Conservation (phyloP, 768 basidiomycete genomes). For the Termitomyces sp. region DNA sequence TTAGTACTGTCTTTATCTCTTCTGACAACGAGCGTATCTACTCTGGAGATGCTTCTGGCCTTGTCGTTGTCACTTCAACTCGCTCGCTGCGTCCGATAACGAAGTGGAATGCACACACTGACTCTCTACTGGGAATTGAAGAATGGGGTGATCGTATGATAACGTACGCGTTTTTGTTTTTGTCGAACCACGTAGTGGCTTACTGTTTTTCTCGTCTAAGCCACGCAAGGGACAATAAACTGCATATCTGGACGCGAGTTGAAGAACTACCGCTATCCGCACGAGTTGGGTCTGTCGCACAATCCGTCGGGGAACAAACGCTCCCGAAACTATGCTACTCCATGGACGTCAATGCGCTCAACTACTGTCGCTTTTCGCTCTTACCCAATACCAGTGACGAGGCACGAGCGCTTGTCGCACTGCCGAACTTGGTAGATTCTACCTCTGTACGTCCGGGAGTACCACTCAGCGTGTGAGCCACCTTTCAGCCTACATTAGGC, state of each 20-base stretch:
- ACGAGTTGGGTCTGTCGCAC: conserved; percentile 53
- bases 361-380: conserved; percentile 89
- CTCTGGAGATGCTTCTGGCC: conserved; percentile 81
- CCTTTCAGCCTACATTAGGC: conserved; percentile 42
- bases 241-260: conserved; percentile 68
- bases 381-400: conserved; percentile 24
- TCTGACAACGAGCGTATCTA: conserved; percentile 76
- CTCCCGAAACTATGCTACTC: conserved; percentile 57
- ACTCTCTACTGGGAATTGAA: conserved; percentile 72
- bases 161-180: conserved; percentile 57
- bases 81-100: conserved; percentile 68
- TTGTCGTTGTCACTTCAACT: conserved; percentile 74
- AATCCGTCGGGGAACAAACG: conserved; percentile 36
- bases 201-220: conserved; percentile 31
- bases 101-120: conserved; percentile 77
- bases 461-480: background rate
- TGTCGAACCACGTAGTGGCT: background rate
- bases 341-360: conserved; percentile 89
- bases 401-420: conserved; percentile 57
- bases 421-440: conserved; percentile 90
- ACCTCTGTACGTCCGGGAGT: conserved; percentile 17
- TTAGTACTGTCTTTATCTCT: conserved; percentile 63
- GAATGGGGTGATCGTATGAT: conserved; percentile 68
- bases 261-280: conserved; percentile 38
- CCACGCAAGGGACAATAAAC: conserved; percentile 83